Base-by-base conservation (phyloP, 2,329 filamentous ascomycete species). In the Podosphaera xanthii region DNA sequence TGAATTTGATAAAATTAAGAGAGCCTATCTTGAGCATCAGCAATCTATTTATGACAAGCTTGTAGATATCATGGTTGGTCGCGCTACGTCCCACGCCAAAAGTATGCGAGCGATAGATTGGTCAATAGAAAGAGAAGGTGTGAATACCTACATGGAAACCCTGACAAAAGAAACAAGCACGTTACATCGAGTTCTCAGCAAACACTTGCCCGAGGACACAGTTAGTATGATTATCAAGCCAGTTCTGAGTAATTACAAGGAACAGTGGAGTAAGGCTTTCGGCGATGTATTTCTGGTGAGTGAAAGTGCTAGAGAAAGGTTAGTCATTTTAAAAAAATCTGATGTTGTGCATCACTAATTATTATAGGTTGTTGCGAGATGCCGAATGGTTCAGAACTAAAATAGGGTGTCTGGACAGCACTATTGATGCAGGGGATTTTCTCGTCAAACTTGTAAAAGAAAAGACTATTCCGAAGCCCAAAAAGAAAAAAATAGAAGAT, bases 31-130 rank as follows among this genome's bases (percentile, higher is more conserved):
- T 63, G 84, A 87, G 65, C 84, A 87, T 65, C 84, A 87, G 65
- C 75, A 76, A 49, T 81, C 80, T 14, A 86, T 87, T 58, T 82
- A 86, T 64, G 83, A 86, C 61, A 87, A 87, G 65, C 72, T 87
- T 2, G 80, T 86, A 8, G 83, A 86, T 60, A 87, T 87, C 59
- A 85, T 87, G 79, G 78, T 78, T 38, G 76, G 76, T 30, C 76
- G 83, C 31, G 80, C 82, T 2, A 72, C 76, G 2, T 72, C 79
- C 2, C 82, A 84, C 65, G 77, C 83, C 50, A 79, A 77, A 61
- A 73, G 77, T 6, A 80, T 87, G 74, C 79, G 77, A 64, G 78
- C 78, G 61, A 78, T 85, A 52, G 75, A 85, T 61, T 86, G 82
- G 78, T 80, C 85, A 61, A 58, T 67, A 60, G 69, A 2, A 67